Conservation (phyloP, 805 yeast genomes). For the Saccharomycopsis synnaedendra region DNA sequence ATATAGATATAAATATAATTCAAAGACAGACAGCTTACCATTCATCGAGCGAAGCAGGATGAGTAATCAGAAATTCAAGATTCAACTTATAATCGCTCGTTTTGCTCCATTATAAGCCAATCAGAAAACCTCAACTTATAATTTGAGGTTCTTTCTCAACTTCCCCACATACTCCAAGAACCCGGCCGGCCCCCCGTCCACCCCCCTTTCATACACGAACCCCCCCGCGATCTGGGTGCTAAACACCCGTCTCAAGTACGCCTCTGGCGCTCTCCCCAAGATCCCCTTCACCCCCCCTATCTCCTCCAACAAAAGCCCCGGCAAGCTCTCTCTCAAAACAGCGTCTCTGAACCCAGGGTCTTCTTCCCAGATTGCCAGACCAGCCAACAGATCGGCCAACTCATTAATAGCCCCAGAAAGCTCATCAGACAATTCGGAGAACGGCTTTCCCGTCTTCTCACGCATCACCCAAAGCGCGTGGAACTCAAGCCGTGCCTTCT, state of each 20-base stretch:
- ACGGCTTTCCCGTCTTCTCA: conserved; percentile 48
- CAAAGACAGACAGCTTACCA: no score
- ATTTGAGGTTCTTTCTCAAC: conserved; percentile 31
- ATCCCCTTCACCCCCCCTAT: conserved; percentile 46
- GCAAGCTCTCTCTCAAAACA: conserved; percentile 68
- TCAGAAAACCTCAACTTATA: not conserved
- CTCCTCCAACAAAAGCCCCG: conserved; percentile 52
- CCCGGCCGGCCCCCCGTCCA: conserved; percentile 59
- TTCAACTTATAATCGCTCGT: no score
- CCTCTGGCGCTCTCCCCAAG: conserved; percentile 62
- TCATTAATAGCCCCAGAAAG: conserved; percentile 76
- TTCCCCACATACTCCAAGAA: conserved; percentile 59
- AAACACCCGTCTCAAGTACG: conserved; percentile 80
- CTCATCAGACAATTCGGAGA: conserved; percentile 67
- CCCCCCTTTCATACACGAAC: conserved; percentile 75
- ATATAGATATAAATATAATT: no score
- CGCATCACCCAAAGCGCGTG: conserved; percentile 76
- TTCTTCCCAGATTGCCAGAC: conserved; percentile 71
- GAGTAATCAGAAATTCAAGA: no score
- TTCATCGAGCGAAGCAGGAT: no score
- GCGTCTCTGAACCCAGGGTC: conserved; percentile 69
- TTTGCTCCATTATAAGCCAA: no score
- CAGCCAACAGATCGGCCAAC: conserved; percentile 74
- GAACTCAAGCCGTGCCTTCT: conserved; percentile 78
- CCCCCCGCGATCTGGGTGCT: conserved; percentile 78